Conservation (phyloP, 1,284 basidiomycete genomes). For the Naganishia albida region DNA sequence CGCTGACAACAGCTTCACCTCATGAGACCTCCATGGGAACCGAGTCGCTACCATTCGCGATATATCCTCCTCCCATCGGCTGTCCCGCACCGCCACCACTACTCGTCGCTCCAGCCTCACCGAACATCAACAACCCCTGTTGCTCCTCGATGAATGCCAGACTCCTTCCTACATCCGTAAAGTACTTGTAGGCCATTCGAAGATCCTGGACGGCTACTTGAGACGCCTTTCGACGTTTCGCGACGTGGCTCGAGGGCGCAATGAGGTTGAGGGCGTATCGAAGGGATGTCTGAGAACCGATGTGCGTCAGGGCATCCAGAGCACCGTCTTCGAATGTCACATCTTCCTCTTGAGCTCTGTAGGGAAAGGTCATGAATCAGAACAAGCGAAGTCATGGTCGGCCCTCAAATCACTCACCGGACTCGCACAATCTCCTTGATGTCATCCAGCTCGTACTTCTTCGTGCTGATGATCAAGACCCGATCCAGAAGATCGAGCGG, state of each 20-base stretch:
- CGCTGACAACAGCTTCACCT: not conserved
- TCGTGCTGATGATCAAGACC: conserved; percentile 91
- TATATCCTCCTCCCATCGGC: conserved; percentile 14
- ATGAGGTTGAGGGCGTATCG: conserved; percentile 91
- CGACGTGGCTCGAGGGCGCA: conserved; percentile 80
- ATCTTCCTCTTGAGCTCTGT: conserved; percentile 91
- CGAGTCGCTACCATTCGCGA: conserved; percentile 7
- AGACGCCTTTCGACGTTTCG: conserved; percentile 74
- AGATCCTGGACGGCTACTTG: conserved; percentile 81
- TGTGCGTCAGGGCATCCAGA: conserved; percentile 73
- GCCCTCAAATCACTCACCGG: no score
- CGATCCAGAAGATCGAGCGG: conserved; percentile 93
- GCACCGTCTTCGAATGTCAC: conserved; percentile 79
- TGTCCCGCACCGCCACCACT: conserved; percentile 19
- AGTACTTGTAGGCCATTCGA: conserved; percentile 79
- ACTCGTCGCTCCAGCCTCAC: conserved; percentile 40
- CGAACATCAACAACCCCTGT: conserved; percentile 67
- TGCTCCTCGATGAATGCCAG: conserved; percentile 86
- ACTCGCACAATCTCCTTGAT: conserved; percentile 91
- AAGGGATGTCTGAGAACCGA: conserved; percentile 81
- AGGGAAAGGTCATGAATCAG: not conserved
- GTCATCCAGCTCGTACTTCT: conserved; percentile 81
- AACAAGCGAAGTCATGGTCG: no score
- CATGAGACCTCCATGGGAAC: conserved; percentile 29
- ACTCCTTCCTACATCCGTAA: conserved; percentile 93